Percentiles rank a stretch among this genome's conserved stretches.
Conservation (phyloP, 805 yeast genomes). For the Pichia sporocuriosa region DNA sequence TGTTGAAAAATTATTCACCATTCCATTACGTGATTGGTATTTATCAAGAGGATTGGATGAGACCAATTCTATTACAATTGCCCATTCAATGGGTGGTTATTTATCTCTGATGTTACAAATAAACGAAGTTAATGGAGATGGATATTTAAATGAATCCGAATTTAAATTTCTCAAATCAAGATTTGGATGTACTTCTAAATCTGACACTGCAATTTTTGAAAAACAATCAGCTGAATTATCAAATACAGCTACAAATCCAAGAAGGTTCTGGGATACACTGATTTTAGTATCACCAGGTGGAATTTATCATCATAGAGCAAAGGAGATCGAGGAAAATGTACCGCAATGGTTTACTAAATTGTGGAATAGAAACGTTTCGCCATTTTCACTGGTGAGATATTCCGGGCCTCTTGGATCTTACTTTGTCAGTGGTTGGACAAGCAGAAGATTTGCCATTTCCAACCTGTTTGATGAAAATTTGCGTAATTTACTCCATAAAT, state of each 20-base stretch:
- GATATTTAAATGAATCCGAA: conserved; percentile 9
- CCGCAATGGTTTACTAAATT: conserved; percentile 74
- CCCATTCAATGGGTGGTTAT: conserved; percentile 94
- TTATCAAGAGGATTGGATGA: conserved; percentile 29
- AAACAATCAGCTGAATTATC: conserved; percentile 3
- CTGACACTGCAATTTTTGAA: conserved; percentile 5
- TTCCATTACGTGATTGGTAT: conserved; percentile 63
- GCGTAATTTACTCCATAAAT: conserved; percentile 56
- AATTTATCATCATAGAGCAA: conserved; percentile 44
- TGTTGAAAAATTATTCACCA: conserved; percentile 59
- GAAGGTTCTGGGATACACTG: conserved; percentile 35
- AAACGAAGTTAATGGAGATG: conserved; percentile 12
- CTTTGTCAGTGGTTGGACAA: conserved; percentile 85
- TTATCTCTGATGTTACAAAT: conserved; percentile 50
- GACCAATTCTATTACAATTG: conserved; percentile 51
- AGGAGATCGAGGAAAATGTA: conserved; percentile 28
- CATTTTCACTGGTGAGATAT: conserved; percentile 71
- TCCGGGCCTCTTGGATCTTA: conserved; percentile 80
- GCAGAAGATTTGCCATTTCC: conserved; percentile 57
- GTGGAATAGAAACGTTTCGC: conserved; percentile 78
- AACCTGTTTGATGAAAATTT: conserved; percentile 22
- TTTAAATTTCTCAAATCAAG: conserved; percentile 7
- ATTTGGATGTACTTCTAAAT: too few species aligned
- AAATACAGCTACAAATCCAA: conserved; percentile 3
- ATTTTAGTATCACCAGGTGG: conserved; percentile 92